Conservation (phyloP, 2,329 filamentous ascomycete genomes). For the Tympanopsis confertula region DNA sequence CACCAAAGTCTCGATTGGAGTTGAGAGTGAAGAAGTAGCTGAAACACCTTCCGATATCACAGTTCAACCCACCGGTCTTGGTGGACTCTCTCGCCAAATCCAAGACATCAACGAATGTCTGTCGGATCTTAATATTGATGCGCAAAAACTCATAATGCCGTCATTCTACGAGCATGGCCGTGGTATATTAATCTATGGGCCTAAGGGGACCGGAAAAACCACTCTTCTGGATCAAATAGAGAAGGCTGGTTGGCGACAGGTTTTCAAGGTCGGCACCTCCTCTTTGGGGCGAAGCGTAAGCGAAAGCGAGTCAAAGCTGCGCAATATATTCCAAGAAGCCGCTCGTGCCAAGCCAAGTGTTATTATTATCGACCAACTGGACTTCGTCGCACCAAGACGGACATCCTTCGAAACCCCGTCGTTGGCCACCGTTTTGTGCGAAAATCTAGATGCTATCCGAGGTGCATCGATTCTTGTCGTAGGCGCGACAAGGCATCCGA, state of each 20-base stretch:
- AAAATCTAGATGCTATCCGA: neutral
- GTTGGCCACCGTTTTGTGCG: neutral
- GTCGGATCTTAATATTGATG: neutral
- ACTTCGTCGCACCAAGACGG: slow-evolving; percentile 33
- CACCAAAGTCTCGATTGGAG: neutral
- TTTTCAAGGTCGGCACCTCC: slow-evolving; percentile 26
- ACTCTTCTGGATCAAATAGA: slow-evolving; percentile 36
- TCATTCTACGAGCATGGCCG: slow-evolving; percentile 23
- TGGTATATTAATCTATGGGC: slow-evolving; percentile 45
- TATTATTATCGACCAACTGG: slow-evolving; percentile 44
- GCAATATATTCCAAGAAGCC: slow-evolving; percentile 40
- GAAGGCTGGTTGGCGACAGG: slow-evolving; percentile 34
- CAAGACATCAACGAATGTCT: neutral
- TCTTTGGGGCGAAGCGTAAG: neutral
- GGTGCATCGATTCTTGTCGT: slow-evolving; percentile 37
- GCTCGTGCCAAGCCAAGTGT: slow-evolving; percentile 39
- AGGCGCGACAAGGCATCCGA: slow-evolving; percentile 38
- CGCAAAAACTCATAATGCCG: slow-evolving; percentile 12
- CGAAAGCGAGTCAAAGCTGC: slow-evolving; percentile 19
- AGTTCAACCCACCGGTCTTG: neutral
- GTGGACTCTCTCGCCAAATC: neutral
- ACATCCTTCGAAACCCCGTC: slow-evolving; percentile 12
- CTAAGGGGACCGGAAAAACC: slow-evolving; percentile 50
- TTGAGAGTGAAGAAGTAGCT: neutral
- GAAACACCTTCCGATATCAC: neutral